A percentile compares a stretch with the other conserved stretches of the same genome.
phyloP scores from a whole-genome alignment of 2,329 filamentous ascomycete genomes.

The Neofusicoccum sp. region DNA sequence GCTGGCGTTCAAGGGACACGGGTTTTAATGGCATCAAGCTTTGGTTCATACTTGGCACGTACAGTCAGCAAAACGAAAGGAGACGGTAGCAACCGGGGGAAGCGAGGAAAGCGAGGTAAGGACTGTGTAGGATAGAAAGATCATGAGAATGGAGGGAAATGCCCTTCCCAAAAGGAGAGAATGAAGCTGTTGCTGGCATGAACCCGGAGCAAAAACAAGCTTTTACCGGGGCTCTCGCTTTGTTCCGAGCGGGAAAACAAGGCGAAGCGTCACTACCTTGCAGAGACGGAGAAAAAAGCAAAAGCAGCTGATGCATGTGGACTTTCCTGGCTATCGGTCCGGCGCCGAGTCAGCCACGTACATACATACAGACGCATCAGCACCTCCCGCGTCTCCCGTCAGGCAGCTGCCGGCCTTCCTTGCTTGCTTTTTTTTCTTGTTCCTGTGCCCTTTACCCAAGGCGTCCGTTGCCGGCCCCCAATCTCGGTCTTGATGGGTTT shows the following conservation, averaged over 20 bases:
- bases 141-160: neutral
- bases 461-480: neutral
- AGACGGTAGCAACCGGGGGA: neutral
- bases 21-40: constrained; percentile 11
- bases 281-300: neutral
- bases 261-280: neutral
- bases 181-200: neutral
- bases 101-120: neutral
- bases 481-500: neutral
- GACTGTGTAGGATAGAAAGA: neutral
- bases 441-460: neutral
- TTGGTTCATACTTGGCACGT: constrained; percentile 8
- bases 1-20: constrained; percentile 16
- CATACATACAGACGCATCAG: neutral
- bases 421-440: neutral
- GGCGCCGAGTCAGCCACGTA: constrained; percentile 12
- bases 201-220: neutral
- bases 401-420: neutral
- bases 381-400: neutral
- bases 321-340: constrained; percentile 1
- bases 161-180: neutral
- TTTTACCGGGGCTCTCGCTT: neutral
- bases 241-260: neutral
- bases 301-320: neutral
- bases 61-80: neutral